phyloP scores from a whole-genome alignment of 2,329 filamentous ascomycete genomes.

The Monosporascus sp. region DNA sequence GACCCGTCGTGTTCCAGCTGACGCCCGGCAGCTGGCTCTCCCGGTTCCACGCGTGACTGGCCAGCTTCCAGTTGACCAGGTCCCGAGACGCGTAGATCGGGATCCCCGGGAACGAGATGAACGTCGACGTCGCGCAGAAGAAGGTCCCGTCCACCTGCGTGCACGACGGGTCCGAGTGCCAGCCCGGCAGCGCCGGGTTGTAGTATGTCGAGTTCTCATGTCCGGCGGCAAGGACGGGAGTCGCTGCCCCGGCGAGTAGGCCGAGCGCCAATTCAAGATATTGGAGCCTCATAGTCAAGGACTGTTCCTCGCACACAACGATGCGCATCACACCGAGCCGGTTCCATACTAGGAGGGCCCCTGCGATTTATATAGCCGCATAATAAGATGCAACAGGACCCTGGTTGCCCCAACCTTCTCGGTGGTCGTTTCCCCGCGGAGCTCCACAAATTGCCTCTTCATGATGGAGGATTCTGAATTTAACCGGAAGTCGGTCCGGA shows the following conservation, averaged over 20 bases:
- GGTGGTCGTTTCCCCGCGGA: not conserved
- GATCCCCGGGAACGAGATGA: slow-evolving; percentile 47
- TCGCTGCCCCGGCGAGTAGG: not conserved
- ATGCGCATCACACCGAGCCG: not conserved
- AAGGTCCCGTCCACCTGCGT: slow-evolving; percentile 37
- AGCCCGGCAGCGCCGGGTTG: slow-evolving; percentile 46
- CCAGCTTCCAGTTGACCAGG: slow-evolving; percentile 42
- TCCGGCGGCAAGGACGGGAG: no score
- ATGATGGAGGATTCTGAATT: slow-evolving; percentile 5
- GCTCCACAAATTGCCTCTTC: slow-evolving; percentile 7
- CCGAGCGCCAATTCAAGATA: not conserved
- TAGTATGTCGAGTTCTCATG: slow-evolving; percentile 16
- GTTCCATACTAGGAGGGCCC: slow-evolving; percentile 7
- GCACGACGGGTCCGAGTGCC: slow-evolving; percentile 42
- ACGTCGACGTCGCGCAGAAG: slow-evolving; percentile 47
- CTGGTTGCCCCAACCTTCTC: not conserved
- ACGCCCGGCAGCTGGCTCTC: slow-evolving; percentile 36
- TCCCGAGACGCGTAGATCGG: slow-evolving; percentile 49
- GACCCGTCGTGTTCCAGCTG: slow-evolving; percentile 22
- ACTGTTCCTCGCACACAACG: no score
- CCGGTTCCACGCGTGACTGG: slow-evolving; percentile 35
- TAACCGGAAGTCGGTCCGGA: slow-evolving; percentile 5
- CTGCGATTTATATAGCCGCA: no score
- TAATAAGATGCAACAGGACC: no score
- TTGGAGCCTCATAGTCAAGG: no score